Base-by-base conservation (phyloP, 1,139 yeast genomes). In the Pichia sp. region DNA sequence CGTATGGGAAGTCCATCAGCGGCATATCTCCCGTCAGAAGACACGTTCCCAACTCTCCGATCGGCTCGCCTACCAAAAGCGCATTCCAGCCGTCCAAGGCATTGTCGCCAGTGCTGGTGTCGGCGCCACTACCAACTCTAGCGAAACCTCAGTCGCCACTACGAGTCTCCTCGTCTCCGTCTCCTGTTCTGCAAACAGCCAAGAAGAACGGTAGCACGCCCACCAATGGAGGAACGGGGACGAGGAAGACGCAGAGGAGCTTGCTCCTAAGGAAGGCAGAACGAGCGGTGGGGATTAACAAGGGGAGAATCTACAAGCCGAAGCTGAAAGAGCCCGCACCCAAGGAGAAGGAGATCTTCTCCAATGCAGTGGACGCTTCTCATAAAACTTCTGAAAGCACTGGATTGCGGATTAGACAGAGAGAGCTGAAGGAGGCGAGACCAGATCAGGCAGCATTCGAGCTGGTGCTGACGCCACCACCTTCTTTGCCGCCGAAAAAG, bases 251-350 rank as follows among this genome's bases (percentile, higher is more conserved):
- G 30, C 49, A 45, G 10, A 56, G 54, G 11, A 61, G 64, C 16
- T 57, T 57, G 45, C 54, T 63, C 1, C 13, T 63, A 5, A 45
- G 63, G 19, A 62, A 62, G 6, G 66, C 66, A 2, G 63, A 63
- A 53, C 57, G 64, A 36, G 64, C 60, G 3, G 57, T 60, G 8
- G 58, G 59, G 6, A 54, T 56, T 4, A 45, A 50, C 8, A 34
- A 16, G 36, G 10, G 49, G 8, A 26, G 40, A 30, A 41, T 32
- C 10, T 26, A 34, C 15, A 50, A 47, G 41, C 52, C 56, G 7
- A 51, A 29, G 45, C 6, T 32, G 19, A 34, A 41, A 29, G 55
- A 54, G 11, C 11, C 48, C 2, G 32, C 45, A 2, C 11, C 29
- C 13, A 42, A 42, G 45, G 45, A 42, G 26, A 42, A 42, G n/a